Evolutionary conservation across 1,139 yeast genomes (phyloP).

Genomic region (Geotrichum reessii): DNA sequence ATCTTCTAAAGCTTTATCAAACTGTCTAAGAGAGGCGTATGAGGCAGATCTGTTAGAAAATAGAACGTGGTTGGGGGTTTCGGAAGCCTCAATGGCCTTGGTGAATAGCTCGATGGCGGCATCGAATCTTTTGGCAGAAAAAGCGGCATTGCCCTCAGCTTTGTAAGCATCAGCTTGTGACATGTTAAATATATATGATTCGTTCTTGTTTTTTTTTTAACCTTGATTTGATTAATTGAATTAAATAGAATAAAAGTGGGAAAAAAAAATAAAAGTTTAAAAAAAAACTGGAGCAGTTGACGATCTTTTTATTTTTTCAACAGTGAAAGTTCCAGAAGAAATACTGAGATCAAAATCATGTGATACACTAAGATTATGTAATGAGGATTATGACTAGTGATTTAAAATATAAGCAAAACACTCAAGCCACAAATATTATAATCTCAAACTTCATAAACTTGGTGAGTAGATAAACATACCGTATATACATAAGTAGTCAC

Average conservation of each 20-base stretch:
- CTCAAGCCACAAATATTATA: too few relatives aligned
- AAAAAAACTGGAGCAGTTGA: neutral
- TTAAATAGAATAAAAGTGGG: neutral
- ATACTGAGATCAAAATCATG: too few relatives aligned
- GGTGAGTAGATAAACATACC: too few relatives aligned
- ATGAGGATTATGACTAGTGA: neutral
- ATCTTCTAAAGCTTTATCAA: slow-evolving; percentile 67
- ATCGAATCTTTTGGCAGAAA: slow-evolving; percentile 76
- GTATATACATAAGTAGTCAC: too few relatives aligned
- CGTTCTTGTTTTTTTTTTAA: neutral
- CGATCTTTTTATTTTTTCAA: neutral
- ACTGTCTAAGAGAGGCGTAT: slow-evolving; percentile 73
- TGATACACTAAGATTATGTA: neutral
- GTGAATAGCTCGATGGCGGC: slow-evolving; percentile 77
- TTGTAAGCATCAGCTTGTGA: slow-evolving; percentile 23
- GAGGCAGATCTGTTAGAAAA: slow-evolving; percentile 94
- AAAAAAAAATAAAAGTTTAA: neutral
- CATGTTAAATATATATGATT: neutral
- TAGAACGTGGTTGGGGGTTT: slow-evolving; percentile 79
- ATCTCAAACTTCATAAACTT: too few relatives aligned
- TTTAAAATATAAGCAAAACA: too few relatives aligned
- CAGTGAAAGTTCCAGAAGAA: neutral
- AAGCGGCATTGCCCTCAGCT: slow-evolving; percentile 79
- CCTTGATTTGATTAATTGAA: neutral
- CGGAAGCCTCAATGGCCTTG: slow-evolving; percentile 81